These are phyloP conservation scores for Sarocladium kiliense DNA, from an alignment of 2,329 filamentous ascomycete species.

Conservation along the genomic window DNA sequence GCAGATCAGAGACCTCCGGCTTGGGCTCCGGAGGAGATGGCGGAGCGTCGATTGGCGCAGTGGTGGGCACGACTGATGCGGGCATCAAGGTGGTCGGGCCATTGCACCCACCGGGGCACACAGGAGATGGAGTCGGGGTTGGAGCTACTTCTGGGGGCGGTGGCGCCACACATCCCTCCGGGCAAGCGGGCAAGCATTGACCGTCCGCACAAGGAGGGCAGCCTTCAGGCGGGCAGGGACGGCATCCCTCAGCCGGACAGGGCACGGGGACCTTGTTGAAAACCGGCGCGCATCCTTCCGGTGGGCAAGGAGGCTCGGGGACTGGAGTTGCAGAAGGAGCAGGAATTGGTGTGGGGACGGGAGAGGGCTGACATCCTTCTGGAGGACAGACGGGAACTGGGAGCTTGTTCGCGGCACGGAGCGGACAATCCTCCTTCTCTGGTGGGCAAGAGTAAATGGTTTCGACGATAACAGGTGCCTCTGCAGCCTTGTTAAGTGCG, in stretches of 20 bases:
- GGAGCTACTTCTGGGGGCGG: constrained; percentile 11
- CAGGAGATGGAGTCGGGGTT: neutral
- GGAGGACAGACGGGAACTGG: neutral
- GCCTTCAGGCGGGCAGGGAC: neutral
- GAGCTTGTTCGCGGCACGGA: neutral
- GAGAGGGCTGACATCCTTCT: neutral
- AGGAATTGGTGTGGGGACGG: neutral
- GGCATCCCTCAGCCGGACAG: constrained; percentile 5
- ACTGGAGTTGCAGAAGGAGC: neutral
- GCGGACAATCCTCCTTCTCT: constrained; percentile 4
- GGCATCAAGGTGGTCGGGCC: neutral
- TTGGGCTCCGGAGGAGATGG: neutral
- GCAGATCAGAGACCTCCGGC: neutral
- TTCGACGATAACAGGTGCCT: neutral
- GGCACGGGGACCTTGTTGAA: neutral
- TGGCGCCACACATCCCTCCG: constrained; percentile 5
- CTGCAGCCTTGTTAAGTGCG: neutral
- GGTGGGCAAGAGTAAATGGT: constrained; percentile 11
- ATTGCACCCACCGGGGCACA: neutral
- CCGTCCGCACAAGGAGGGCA: constrained; percentile 7
- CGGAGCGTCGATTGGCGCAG: neutral
- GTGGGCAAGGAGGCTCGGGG: neutral
- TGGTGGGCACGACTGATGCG: neutral
- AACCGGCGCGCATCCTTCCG: neutral
- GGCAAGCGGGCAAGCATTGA: constrained; percentile 5